These are phyloP conservation scores for Neocucurbitaria cava DNA, from an alignment of 2,329 filamentous ascomycete genomes.

Conservation along the genomic window DNA sequence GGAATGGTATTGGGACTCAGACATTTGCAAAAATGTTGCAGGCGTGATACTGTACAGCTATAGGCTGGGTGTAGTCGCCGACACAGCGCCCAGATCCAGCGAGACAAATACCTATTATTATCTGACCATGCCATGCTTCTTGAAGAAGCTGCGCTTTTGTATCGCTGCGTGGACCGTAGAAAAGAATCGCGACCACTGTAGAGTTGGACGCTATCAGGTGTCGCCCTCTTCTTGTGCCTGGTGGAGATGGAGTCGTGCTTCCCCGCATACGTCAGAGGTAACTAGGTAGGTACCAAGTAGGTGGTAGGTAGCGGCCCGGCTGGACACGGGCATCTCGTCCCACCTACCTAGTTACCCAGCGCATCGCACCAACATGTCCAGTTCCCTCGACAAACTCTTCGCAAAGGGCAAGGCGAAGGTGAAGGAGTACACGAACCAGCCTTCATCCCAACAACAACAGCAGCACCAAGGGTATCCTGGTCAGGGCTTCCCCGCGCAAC, in stretches of 20 bases:
- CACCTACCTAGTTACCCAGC: conserved; percentile 1
- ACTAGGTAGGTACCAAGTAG: too few relatives aligned
- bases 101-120: too few relatives aligned
- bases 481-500: conserved; percentile 17
- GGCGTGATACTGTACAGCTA: too few relatives aligned
- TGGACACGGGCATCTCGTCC: conserved; percentile 8
- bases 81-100: too few relatives aligned
- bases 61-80: too few relatives aligned
- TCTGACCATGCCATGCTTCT: too few relatives aligned
- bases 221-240: too few relatives aligned
- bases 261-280: conserved; percentile 17
- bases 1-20: neutral
- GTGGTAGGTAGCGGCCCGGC: conserved; percentile 9
- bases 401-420: conserved; percentile 48
- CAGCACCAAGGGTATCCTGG: conserved; percentile 13
- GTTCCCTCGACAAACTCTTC: conserved; percentile 41
- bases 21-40: neutral
- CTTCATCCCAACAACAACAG: conserved; percentile 27
- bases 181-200: too few relatives aligned
- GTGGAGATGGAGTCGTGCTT: neutral
- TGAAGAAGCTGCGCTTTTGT: too few relatives aligned
- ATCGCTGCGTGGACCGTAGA: too few relatives aligned
- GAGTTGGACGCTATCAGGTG: too few relatives aligned
- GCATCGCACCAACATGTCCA: conserved; percentile 30
- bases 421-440: conserved; percentile 38